Conservation (phyloP, 352 stramenopile genomes). For the Globisporangium spiculum region DNA sequence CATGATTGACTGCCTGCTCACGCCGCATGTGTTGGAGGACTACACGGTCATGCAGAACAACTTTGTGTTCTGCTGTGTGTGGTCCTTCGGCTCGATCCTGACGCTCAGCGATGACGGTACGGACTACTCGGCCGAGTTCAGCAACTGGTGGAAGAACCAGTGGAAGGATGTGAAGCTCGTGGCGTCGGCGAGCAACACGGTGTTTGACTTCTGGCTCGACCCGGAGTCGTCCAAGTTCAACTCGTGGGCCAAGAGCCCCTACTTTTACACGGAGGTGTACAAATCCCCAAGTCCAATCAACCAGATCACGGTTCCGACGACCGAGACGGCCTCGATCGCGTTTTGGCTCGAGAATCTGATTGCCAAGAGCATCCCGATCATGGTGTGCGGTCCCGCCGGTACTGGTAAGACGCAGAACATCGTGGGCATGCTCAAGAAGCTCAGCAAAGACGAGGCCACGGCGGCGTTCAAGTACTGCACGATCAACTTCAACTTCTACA, state of each 20-base stretch:
- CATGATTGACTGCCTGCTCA: slow-evolving; percentile 93
- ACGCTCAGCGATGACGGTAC: slow-evolving; percentile 93
- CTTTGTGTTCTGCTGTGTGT: slow-evolving; percentile 96
- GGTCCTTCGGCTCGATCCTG: slow-evolving; percentile 92
- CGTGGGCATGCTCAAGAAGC: slow-evolving; percentile 93
- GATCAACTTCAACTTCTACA: slow-evolving; percentile 99
- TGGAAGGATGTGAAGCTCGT: slow-evolving; percentile 97
- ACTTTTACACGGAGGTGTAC: slow-evolving; percentile 92
- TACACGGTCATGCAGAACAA: slow-evolving; percentile 87
- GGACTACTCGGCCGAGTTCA: slow-evolving; percentile 93
- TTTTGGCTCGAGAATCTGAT: slow-evolving; percentile 96
- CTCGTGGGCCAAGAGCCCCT: slow-evolving; percentile 94
- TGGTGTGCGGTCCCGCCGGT: slow-evolving; percentile 93
- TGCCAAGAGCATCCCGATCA: slow-evolving; percentile 86
- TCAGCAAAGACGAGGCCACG: slow-evolving; percentile 83
- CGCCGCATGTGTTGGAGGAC: slow-evolving; percentile 68
- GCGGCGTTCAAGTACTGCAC: slow-evolving; percentile 85
- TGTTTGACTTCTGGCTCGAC: slow-evolving; percentile 98
- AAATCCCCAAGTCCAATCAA: slow-evolving; percentile 84
- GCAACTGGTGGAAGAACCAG: slow-evolving; percentile 94
- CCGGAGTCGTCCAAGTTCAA: slow-evolving; percentile 90
- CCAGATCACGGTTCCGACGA: slow-evolving; percentile 92
- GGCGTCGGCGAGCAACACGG: slow-evolving; percentile 89
- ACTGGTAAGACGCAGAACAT: slow-evolving; percentile 96
- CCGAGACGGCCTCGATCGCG: slow-evolving; percentile 93